Evolutionary conservation across 441 rosid species (phyloP), one percentile per base, ranked within the genome.

Genomic region (Euphorbia celastroides): DNA sequence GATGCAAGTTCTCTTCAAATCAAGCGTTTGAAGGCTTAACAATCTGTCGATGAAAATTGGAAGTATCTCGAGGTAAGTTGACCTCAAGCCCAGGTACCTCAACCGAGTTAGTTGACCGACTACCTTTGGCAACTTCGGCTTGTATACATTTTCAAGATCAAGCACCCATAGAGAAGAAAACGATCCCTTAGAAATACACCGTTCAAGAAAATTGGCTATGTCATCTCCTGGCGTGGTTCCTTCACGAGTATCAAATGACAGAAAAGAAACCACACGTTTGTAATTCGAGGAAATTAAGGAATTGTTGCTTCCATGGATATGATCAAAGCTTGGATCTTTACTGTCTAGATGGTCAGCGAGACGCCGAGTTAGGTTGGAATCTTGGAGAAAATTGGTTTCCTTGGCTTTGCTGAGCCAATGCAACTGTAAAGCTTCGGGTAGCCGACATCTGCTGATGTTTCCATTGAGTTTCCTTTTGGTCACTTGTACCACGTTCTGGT

Each of bases 11-110:
- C 31, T 8, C 61, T 57, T 57, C 61, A 57, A 57, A 28, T 57
- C 61, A 1, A 57, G 32, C 0, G 38, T 28, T 28, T 28, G 61
- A 14, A 57, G 38, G 22, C 20, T 57, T 31, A 57, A 13, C 61
- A 57, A 28, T 57, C 30, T 57, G 38, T 28, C 11, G 9, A 28
- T 57, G 32, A 28, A 28, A 16, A 17, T 28, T 16, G 61, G 38
- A 57, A 57, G 38, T 27, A 0, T 57, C 61, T 57, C 61, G 1
- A 57, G 61, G 32, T 57, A 56, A 12, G 60, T 56, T 27, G 60
- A 56, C 7, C 60, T 13, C 34, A 56, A 56, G 19, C 34, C 60
- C 16, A 57, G 61, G 38, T 57, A 57, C 38, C 34, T 28, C 12
- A 57, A 14, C 0, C 3, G 38, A 17, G 61, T 17, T 1, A 57